These are phyloP conservation scores for Ophiostoma quercus DNA, from an alignment of 2,329 filamentous ascomycete genomes.

Conservation along the genomic window DNA sequence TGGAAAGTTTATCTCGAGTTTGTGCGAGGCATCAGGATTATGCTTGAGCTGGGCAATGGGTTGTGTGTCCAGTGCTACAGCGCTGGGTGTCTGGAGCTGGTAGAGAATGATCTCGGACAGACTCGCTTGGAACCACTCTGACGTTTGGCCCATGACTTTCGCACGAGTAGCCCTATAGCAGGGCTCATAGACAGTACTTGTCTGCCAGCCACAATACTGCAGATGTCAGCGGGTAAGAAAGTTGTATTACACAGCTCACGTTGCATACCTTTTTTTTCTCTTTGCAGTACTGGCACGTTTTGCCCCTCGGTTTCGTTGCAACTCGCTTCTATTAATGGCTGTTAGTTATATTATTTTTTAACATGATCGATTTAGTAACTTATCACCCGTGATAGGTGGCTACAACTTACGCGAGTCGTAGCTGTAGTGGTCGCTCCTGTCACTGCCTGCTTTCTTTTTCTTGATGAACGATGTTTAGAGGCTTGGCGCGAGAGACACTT, in stretches of 20 bases:
- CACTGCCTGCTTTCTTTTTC: background rate
- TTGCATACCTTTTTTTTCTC: background rate
- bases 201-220: background rate
- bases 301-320: background rate
- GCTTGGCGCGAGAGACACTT: background rate
- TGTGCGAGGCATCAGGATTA: too few species aligned
- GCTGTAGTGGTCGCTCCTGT: background rate
- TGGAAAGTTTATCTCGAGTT: too few species aligned
- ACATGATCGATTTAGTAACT: background rate
- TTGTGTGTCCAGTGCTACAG: too few species aligned
- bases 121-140: background rate
- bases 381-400: too few species aligned
- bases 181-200: background rate
- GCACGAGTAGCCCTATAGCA: background rate
- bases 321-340: background rate
- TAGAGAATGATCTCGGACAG: background rate
- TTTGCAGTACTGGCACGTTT: too few species aligned
- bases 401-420: background rate
- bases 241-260: background rate
- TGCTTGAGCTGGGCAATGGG: too few species aligned
- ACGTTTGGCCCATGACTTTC: background rate
- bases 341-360: background rate
- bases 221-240: background rate
- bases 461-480: background rate
- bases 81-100: too few species aligned